phyloP scores from a whole-genome alignment of 2,329 filamentous ascomycete genomes.

The Colletotrichum spinosum region DNA sequence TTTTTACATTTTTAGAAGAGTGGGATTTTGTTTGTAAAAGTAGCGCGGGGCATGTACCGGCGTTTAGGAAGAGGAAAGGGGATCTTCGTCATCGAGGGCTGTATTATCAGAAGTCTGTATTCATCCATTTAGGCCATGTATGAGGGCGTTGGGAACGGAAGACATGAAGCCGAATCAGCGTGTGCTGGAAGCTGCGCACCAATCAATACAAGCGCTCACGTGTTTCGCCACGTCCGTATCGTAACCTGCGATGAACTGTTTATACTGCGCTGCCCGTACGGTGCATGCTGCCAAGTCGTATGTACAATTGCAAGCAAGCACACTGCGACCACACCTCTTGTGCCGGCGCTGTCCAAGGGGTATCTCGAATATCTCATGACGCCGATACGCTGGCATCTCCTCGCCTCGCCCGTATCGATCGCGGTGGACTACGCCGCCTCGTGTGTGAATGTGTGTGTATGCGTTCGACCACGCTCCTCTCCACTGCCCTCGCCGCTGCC shows the following conservation, averaged over 20 bases:
- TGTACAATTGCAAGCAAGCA: constrained; percentile 14
- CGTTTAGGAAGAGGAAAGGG: constrained; percentile 21
- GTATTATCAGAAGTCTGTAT: too few species aligned
- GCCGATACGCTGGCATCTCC: constrained; percentile 7
- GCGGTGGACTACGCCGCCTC: constrained; percentile 8
- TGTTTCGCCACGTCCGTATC: not conserved
- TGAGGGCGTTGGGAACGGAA: too few species aligned
- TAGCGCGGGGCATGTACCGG: constrained; percentile 10
- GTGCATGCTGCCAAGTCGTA: constrained; percentile 25
- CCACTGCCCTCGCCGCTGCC: too few species aligned
- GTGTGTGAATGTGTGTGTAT: not conserved
- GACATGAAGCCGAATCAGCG: not conserved
- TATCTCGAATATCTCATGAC: constrained; percentile 33
- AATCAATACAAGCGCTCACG: constrained; percentile 1
- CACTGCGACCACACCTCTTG: constrained; percentile 5
- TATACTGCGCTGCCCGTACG: constrained; percentile 27
- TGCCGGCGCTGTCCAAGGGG: constrained; percentile 31
- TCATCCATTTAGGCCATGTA: too few species aligned
- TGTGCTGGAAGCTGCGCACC: not conserved
- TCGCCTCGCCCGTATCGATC: constrained; percentile 5
- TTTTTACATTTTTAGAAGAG: not conserved
- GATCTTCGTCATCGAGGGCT: too few species aligned
- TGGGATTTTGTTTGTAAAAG: constrained; percentile 1
- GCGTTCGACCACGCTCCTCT: constrained; percentile 25
- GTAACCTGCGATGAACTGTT: constrained; percentile 5